These are phyloP conservation scores for Phytophthora syringae DNA, from an alignment of 352 stramenopile species.

Conservation along the genomic window DNA sequence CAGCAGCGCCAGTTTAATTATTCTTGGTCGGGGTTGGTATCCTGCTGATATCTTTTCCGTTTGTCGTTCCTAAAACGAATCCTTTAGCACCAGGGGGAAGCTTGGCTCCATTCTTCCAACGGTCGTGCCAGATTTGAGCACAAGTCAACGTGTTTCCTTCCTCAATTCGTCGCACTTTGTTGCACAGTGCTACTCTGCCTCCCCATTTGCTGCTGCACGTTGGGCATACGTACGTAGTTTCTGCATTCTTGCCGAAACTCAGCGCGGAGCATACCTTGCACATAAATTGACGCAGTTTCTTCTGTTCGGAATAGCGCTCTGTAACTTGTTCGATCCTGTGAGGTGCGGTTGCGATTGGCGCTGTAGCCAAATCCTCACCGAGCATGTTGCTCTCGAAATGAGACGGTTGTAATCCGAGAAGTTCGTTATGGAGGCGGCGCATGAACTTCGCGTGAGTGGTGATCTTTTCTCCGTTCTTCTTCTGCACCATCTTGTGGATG, in stretches of 20 bases:
- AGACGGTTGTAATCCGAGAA: conserved; percentile 3
- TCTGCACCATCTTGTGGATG: conserved; percentile 11
- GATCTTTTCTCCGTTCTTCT: background rate
- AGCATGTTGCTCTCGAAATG: conserved; percentile 11
- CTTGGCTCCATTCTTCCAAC: conserved; percentile 9
- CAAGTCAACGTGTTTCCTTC: conserved; percentile 1
- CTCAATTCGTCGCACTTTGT: conserved; percentile 7
- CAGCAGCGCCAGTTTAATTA: no score
- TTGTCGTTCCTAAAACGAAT: conserved; percentile 6
- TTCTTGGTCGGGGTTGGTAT: no score
- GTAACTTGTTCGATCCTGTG: conserved; percentile 10
- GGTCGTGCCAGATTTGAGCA: conserved; percentile 3
- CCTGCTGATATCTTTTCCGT: conserved; percentile 1
- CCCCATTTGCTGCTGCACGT: conserved; percentile 4
- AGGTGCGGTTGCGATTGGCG: background rate
- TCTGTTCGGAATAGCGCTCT: conserved; percentile 13
- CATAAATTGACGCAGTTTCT: conserved; percentile 23
- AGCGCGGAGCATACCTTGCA: conserved; percentile 30
- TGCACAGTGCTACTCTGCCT: conserved; percentile 12
- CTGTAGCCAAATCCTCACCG: conserved; percentile 7
- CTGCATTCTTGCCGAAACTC: background rate
- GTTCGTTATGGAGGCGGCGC: conserved; percentile 9
- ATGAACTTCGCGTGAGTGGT: conserved; percentile 23
- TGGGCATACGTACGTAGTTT: conserved; percentile 1
- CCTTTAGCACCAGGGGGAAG: conserved; percentile 5